Base-by-base conservation (phyloP, 2,329 filamentous ascomycete species). In the Fonsecaea erecta region DNA sequence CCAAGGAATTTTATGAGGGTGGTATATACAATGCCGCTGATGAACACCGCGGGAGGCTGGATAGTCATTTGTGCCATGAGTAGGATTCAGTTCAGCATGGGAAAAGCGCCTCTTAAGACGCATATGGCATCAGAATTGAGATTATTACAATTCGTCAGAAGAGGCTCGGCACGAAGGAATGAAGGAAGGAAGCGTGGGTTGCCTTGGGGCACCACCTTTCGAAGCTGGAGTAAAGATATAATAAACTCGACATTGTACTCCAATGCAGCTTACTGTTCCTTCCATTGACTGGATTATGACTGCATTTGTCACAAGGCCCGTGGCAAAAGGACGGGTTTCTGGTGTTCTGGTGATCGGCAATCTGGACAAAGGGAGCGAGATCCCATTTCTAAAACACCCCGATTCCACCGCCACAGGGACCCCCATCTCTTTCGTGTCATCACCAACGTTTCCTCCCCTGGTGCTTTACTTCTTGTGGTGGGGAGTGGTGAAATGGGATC, bases 11-110 rank as follows among this genome's bases (percentile, higher is more conserved):
- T 51, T 35, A 52, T 21, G 37, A 58, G 11, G 55, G n/a, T 48
- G 43, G 43, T 48, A 24, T 12, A 26, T 14, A 24, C 24, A 21
- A 48, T 48, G 43, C 43, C 43, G 21, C 43, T 48, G 43, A 48
- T 48, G 43, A 21, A 48, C 43, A 14, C 16, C 8, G 43, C 40
- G 40, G 8, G 28, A 59, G 32, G 56, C 56, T 59, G 56, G 56
- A 59, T 59, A 59, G 40, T 59, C 34, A 51, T 21, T 35, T 59
- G 24, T 37, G 28, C n/a, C 30, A 26, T 48, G 40, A 51, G 43
- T 34, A 59, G 56, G 43, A 48, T 24, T 12, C 43, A 48, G 26
- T 24, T 24, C 21, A 48, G 21, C 18, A 24, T 24, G 18, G 21
- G 26, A 48, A 26, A 24, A 14, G 18, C 8, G 21, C 14, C 43